Conservation (phyloP, 352 stramenopile species). For the Phytophthora niederhauseri region DNA sequence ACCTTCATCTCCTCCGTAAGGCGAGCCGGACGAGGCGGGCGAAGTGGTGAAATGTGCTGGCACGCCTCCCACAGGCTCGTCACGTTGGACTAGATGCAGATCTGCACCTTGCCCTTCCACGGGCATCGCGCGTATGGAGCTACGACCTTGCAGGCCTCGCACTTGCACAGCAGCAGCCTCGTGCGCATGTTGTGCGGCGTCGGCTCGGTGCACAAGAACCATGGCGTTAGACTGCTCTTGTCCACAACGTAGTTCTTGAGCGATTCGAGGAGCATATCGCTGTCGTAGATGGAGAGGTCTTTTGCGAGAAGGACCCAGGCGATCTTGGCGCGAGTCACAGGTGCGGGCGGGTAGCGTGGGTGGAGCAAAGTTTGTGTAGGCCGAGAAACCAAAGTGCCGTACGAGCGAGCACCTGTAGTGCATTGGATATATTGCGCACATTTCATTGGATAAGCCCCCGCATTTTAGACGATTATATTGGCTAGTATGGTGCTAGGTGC, state of each 20-base stretch:
- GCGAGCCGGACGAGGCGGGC: not conserved
- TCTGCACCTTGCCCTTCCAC: constrained; percentile 9
- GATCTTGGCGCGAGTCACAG: not conserved
- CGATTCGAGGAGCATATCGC: constrained; percentile 3
- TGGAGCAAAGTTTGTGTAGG: not conserved
- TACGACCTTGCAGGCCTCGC: not conserved
- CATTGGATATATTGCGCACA: no score
- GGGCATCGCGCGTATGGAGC: constrained; percentile 1
- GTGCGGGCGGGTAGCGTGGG: not conserved
- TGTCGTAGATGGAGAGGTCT: not conserved
- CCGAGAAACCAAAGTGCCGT: not conserved
- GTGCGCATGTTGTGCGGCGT: constrained; percentile 12
- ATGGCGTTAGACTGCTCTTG: constrained; percentile 9
- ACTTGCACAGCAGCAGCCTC: constrained; percentile 4
- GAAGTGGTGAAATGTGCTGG: constrained; percentile 5
- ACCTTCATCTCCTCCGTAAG: constrained; percentile 11
- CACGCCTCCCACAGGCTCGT: constrained; percentile 5
- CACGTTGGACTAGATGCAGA: constrained; percentile 11
- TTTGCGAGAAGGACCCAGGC: constrained; percentile 7
- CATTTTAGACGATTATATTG: no score
- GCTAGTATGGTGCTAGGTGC: no score
- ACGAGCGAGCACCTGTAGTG: not conserved
- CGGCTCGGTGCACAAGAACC: constrained; percentile 9
- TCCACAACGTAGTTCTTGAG: constrained; percentile 5
- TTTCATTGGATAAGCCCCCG: no score